Evolutionary conservation across 352 stramenopile species (phyloP).

Genomic region (Globisporangium cylindrosporum): DNA sequence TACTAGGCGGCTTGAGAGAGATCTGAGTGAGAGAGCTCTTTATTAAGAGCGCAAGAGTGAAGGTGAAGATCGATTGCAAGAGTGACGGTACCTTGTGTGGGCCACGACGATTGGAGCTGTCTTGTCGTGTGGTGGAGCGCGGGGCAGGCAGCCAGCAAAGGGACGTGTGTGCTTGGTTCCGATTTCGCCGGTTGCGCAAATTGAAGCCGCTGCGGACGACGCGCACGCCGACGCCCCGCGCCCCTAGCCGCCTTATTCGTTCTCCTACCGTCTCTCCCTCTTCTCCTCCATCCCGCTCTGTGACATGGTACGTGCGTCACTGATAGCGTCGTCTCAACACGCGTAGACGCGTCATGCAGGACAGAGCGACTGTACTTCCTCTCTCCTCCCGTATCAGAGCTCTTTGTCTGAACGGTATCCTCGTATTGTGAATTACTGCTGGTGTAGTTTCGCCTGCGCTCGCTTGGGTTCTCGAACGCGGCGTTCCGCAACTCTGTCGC

Average conservation of each 20-base stretch:
- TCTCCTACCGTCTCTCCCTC: background rate
- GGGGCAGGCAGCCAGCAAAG: conserved; percentile 1
- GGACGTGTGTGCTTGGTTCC: background rate
- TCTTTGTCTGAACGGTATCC: background rate
- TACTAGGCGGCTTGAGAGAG: background rate
- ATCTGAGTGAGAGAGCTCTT: background rate
- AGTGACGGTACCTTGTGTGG: background rate
- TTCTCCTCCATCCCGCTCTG: background rate
- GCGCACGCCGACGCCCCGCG: background rate
- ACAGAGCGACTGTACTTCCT: no score
- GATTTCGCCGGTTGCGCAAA: background rate
- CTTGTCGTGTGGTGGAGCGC: conserved; percentile 2
- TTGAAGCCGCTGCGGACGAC: background rate
- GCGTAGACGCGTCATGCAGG: background rate
- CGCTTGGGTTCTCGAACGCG: conserved; percentile 7
- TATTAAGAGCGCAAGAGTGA: background rate
- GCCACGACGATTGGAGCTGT: background rate
- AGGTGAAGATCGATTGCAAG: background rate
- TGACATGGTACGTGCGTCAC: background rate
- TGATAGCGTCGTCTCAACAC: background rate
- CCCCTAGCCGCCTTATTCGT: background rate
- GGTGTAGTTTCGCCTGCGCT: conserved; percentile 11
- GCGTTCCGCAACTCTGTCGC: conserved; percentile 22
- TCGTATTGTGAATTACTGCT: background rate
- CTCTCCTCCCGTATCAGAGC: background rate